Conservation (phyloP, 371 early-diverging fungal genomes). For the Actinomortierella wolfii region DNA sequence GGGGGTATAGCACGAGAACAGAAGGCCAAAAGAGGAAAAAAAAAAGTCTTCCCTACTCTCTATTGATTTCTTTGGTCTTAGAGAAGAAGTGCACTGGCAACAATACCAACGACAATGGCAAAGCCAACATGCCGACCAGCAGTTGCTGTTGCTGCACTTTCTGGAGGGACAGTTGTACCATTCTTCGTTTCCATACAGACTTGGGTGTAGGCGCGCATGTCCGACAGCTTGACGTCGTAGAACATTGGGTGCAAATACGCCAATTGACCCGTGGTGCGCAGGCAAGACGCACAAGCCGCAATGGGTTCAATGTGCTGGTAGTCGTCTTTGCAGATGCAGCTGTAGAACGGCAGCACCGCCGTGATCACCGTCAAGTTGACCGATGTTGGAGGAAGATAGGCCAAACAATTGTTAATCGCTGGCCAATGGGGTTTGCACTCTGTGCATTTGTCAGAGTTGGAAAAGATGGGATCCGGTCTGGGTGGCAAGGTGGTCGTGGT, state of each 20-base stretch:
- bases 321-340: slow-evolving; percentile 18
- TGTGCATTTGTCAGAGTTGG: slow-evolving; percentile 20
- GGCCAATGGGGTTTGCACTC: slow-evolving; percentile 20
- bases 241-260: slow-evolving; percentile 14
- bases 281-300: slow-evolving; percentile 19
- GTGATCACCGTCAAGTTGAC: slow-evolving; percentile 29
- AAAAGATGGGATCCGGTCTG: slow-evolving; percentile 26
- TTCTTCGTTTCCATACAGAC: slow-evolving; percentile 19
- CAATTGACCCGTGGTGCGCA: slow-evolving; percentile 28
- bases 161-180: slow-evolving; percentile 13
- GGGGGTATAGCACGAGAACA: too few species aligned
- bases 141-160: too few species aligned
- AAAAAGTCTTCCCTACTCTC: too few species aligned
- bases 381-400: slow-evolving; percentile 11
- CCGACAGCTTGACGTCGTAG: slow-evolving; percentile 21
- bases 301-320: slow-evolving; percentile 7
- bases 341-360: slow-evolving; percentile 26
- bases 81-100: too few species aligned
- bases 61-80: too few species aligned
- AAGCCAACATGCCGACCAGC: too few species aligned
- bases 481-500: slow-evolving; percentile 1
- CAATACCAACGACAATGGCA: too few species aligned
- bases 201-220: slow-evolving; percentile 16
- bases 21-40: too few species aligned
- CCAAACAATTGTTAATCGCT: slow-evolving; percentile 16